Conservation (phyloP, 208 protist species). For the Trichomonas tenax region DNA sequence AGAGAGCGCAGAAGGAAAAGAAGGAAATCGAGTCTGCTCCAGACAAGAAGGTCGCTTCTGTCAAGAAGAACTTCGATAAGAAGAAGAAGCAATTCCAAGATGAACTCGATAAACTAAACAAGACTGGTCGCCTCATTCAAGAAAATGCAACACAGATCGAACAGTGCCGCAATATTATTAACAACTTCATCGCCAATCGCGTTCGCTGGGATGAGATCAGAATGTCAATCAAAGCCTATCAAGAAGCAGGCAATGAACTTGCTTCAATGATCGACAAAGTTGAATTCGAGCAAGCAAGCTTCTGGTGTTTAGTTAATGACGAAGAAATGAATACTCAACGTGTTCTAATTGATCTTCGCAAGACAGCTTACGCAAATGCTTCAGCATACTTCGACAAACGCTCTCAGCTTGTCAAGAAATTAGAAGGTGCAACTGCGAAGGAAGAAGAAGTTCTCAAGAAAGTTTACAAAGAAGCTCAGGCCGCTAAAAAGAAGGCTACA, state of each 20-base stretch:
- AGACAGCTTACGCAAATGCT: not conserved
- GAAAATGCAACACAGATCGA: not conserved
- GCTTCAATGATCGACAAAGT: constrained; percentile 13
- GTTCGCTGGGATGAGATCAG: not conserved
- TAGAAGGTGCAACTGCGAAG: not conserved
- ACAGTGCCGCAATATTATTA: not conserved
- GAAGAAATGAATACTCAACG: not conserved
- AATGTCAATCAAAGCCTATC: not conserved
- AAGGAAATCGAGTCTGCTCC: not conserved
- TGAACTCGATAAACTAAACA: not conserved
- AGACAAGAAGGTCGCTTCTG: not conserved
- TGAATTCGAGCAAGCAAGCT: not conserved
- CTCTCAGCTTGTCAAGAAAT: not conserved
- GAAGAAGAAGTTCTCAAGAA: constrained; percentile 5
- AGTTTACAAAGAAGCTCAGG: not conserved
- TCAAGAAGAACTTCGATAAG: not conserved
- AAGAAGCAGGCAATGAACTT: not conserved
- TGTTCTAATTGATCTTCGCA: not conserved
- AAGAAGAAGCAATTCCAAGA: not conserved
- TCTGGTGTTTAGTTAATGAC: not conserved
- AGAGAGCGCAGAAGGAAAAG: not conserved
- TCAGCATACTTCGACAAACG: not conserved
- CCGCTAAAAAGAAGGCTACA: not conserved
- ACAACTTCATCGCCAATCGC: not conserved
- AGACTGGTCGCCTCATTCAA: not conserved